Evolutionary conservation across 2,329 filamentous ascomycete species (phyloP), one percentile per base, ranked within the genome.

Genomic region (Neofusicoccum kwambonambiense): DNA sequence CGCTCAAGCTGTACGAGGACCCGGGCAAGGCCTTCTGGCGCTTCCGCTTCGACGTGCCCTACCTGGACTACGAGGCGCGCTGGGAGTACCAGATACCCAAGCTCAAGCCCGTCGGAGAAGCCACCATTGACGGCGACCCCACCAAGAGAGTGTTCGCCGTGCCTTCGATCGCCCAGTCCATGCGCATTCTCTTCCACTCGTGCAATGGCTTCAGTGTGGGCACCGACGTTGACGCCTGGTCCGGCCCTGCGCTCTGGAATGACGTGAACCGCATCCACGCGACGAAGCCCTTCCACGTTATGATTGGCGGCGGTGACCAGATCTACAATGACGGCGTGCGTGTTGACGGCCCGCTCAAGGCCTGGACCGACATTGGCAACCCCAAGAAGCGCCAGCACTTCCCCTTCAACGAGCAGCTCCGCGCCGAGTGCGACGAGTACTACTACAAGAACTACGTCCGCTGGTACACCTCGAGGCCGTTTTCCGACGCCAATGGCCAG

Each of bases 241-340:
- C 83, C 41, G 87, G 87, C 1, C 84, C 84, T 2, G 84, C 82
- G 27, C 77, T 89, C 35, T 89, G 87, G 87, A 86, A 88, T 68
- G 87, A 89, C 67, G 87, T 88, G 37, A 72, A 89, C 64, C 83
- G 87, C 51, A 78, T 86, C 65, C 87, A 89, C 70, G 81, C 81
- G 69, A 73, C 84, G 73, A 81, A 81, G 68, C 86, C 87, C 7
- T 87, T 89, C 74, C 86, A 88, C 71, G 84, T 87, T 69, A 91
- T 89, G 89, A 86, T 97, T 67, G 94, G 94, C 61, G 94, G 94
- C 65, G 94, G 94, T 66, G 94, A 98, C 74, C 94, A 97, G 78
- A 88, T 89, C 69, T 89, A 89, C 77, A 89, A 89, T 69, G 87
- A 89, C 64, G 91, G 91, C 27, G 92, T 98, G 69, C 86, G 94